phyloP scores from a whole-genome alignment of 2,329 filamentous ascomycete genomes.

The Talaromyces verruculosus region DNA sequence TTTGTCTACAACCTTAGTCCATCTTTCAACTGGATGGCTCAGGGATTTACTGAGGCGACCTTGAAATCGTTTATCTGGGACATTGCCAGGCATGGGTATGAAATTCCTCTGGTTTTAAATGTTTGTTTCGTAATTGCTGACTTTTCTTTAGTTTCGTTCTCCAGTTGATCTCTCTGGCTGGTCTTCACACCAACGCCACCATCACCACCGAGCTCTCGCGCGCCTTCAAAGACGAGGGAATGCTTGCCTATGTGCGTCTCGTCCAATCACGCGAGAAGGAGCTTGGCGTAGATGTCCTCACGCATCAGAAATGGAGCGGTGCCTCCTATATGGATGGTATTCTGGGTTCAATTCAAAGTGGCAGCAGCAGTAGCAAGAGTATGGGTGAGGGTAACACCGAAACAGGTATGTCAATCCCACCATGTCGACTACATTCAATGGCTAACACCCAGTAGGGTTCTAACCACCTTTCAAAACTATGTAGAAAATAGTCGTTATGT shows the following conservation, averaged over 20 bases:
- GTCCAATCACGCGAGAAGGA: slow-evolving; percentile 91
- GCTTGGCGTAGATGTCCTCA: slow-evolving; percentile 84
- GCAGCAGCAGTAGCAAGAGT: slow-evolving; percentile 82
- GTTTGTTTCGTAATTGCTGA: slow-evolving; percentile 23
- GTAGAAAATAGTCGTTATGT: neutral
- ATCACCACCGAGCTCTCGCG: slow-evolving; percentile 73
- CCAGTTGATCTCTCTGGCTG: slow-evolving; percentile 64
- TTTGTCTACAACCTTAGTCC: slow-evolving; percentile 96
- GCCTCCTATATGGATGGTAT: slow-evolving; percentile 82
- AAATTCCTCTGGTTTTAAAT: neutral
- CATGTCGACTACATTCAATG: too few species aligned
- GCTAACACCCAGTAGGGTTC: neutral
- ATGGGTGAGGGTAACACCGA: slow-evolving; percentile 97
- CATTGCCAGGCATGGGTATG: slow-evolving; percentile 81
- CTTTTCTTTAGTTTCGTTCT: slow-evolving; percentile 54
- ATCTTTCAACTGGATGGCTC: slow-evolving; percentile 97
- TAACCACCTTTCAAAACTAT: neutral
- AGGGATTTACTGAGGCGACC: slow-evolving; percentile 80
- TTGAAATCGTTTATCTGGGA: slow-evolving; percentile 96
- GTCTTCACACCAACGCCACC: slow-evolving; percentile 63
- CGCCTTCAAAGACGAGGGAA: slow-evolving; percentile 84
- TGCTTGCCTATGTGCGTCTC: slow-evolving; percentile 95
- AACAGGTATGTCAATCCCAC: slow-evolving; percentile 35
- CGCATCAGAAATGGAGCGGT: slow-evolving; percentile 80
- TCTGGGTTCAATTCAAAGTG: slow-evolving; percentile 84